Percentiles rank a stretch among this genome's conserved stretches.
These are phyloP conservation scores for Penicillium sp. DNA, from an alignment of 2,329 filamentous ascomycete genomes.

Conservation along the genomic window DNA sequence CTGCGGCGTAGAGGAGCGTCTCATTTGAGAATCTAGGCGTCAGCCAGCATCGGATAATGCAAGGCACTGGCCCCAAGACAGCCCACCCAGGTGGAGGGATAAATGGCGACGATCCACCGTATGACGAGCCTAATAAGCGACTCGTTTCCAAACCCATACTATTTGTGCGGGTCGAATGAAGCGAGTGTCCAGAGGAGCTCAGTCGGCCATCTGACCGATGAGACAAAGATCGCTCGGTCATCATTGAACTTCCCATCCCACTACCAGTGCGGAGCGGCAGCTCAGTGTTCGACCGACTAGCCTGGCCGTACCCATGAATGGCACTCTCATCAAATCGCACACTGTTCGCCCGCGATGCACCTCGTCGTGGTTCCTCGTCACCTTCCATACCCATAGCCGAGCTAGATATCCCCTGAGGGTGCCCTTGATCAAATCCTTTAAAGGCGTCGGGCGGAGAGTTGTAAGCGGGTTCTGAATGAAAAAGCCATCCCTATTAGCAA, in stretches of 20 bases:
- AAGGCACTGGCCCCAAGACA: constrained; percentile 82
- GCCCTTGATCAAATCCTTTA: constrained; percentile 81
- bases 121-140: constrained; percentile 62
- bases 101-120: constrained; percentile 70
- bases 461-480: constrained; percentile 67
- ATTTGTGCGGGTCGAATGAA: constrained; percentile 76
- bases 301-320: constrained; percentile 83
- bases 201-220: constrained; percentile 95
- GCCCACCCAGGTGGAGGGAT: constrained; percentile 81
- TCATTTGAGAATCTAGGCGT: constrained; percentile 87
- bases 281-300: constrained; percentile 78
- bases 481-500: background rate
- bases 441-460: constrained; percentile 82
- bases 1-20: constrained; percentile 82
- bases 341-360: constrained; percentile 89
- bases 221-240: constrained; percentile 88
- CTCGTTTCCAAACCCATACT: constrained; percentile 78
- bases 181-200: constrained; percentile 84
- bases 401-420: constrained; percentile 74
- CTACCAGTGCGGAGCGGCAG: constrained; percentile 76
- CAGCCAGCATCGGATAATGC: constrained; percentile 94
- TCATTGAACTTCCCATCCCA: constrained; percentile 71
- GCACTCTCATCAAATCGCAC: constrained; percentile 97
- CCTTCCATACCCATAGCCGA: constrained; percentile 75
- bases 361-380: constrained; percentile 81